phyloP scores from a whole-genome alignment of 2,329 filamentous ascomycete genomes.

The Beauveria australis region DNA sequence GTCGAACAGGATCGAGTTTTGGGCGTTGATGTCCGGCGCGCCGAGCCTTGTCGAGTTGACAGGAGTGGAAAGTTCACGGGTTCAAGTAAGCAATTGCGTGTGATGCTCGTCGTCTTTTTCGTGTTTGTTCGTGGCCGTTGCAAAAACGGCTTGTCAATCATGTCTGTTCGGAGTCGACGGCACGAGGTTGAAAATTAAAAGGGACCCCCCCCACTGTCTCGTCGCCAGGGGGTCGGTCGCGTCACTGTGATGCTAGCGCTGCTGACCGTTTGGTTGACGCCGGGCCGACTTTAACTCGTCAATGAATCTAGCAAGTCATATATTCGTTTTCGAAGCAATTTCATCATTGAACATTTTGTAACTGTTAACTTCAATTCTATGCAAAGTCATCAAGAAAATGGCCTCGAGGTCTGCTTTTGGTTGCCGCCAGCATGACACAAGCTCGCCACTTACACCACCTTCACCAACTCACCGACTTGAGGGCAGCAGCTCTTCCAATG shows the following conservation, averaged over 20 bases:
- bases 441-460: no score
- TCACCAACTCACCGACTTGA: no score
- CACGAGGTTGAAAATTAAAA: not conserved
- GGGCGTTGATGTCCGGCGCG: not conserved
- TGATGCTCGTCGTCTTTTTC: not conserved
- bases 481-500: no score
- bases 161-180: conserved; percentile 1
- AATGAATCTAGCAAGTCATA: not conserved
- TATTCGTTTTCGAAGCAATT: no score
- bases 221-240: not conserved
- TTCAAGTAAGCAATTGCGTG: no score
- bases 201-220: not conserved
- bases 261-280: no score
- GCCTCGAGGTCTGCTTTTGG: no score
- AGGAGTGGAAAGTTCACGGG: not conserved
- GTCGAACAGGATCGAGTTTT: not conserved
- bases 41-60: not conserved
- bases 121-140: not conserved
- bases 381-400: no score
- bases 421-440: no score
- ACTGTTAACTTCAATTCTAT: no score
- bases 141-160: not conserved
- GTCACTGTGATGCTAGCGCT: not conserved
- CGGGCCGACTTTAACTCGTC: not conserved
- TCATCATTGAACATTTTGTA: no score